Percentiles rank a stretch among this genome's conserved stretches.
These are phyloP conservation scores for Oligophagozyma castellii DNA, from an alignment of 1,139 yeast species.

Conservation along the genomic window DNA sequence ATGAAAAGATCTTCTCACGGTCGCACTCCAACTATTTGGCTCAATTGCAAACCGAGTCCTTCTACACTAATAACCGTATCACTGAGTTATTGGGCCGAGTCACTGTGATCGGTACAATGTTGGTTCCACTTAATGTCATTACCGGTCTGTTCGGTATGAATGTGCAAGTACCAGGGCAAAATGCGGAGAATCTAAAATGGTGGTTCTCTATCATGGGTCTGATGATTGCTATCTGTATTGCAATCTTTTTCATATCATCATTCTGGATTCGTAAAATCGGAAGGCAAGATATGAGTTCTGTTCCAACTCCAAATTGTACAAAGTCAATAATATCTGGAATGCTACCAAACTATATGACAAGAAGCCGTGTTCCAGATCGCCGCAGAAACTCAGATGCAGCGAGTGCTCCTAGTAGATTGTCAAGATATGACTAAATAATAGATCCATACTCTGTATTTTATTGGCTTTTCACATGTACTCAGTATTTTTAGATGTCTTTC, in stretches of 20 bases:
- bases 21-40: slow-evolving; percentile 89
- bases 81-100: slow-evolving; percentile 83
- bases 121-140: slow-evolving; percentile 78
- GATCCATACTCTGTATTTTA: too few relatives aligned
- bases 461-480: too few relatives aligned
- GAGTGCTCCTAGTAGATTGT: too few relatives aligned
- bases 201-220: slow-evolving; percentile 55
- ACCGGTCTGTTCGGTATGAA: slow-evolving; percentile 97
- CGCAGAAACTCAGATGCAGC: too few relatives aligned
- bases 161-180: slow-evolving; percentile 71
- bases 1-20: slow-evolving; percentile 84
- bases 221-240: slow-evolving; percentile 27
- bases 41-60: slow-evolving; percentile 84
- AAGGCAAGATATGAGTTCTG: slow-evolving; percentile 22
- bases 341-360: slow-evolving; percentile 9
- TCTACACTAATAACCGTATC: slow-evolving; percentile 69
- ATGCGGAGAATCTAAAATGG: slow-evolving; percentile 33
- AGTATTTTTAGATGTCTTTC: too few relatives aligned
- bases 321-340: slow-evolving; percentile 25
- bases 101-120: slow-evolving; percentile 77
- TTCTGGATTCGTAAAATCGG: slow-evolving; percentile 26
- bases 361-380: too few relatives aligned
- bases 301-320: slow-evolving; percentile 23
- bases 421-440: too few relatives aligned
- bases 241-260: slow-evolving; percentile 27